Base-by-base conservation (phyloP, 1,284 basidiomycete genomes). In the Puccinia brachypodii region DNA sequence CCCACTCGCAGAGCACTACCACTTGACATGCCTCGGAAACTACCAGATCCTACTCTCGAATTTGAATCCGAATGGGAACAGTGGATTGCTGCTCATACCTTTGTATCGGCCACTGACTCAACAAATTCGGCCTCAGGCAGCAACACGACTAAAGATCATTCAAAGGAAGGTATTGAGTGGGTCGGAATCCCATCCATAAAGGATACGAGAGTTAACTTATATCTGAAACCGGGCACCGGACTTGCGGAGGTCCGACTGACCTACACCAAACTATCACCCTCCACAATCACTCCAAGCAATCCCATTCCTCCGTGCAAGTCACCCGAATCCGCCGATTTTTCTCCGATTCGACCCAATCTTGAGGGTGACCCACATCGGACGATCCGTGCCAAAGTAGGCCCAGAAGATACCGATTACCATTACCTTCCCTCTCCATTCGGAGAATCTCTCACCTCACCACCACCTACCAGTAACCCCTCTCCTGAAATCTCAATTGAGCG, bases 1-100 rank as follows among this genome's bases (percentile, higher is more conserved):
- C 83, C 83, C 16, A 76, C 83, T 11, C 80, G 75, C 14, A 58
- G 81, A 69, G 77, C 82, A 16, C 62, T 84, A 11, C 83, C 83
- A 42, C 47, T 82, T 22, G 71, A 82, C 33, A 83, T 81, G 62
- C 71, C 80, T n/a, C 72, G 73, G 28, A 82, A 82, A 66, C 58
- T 82, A 82, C 80, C 80, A 9, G 80, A 82, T 82, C 80, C 80
- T 4, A 76, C 33, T 33, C n/a, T 82, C 13, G 73, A 82, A 68
- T 82, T 82, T 60, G 80, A 82, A 58, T 82, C 80, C 28, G 80
- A 82, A 76, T 82, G 80, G 80, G 80, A 82, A 38, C 73, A 75
- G 71, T 82, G 80, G 80, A 82, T 82, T 28, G 73, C 73, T 33
- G 72, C 80, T 42, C 80, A 82, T 44, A 82, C 80, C 33, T 82